Evolutionary conservation across 768 basidiomycete species (phyloP).

Genomic region (Mycena rebaudengoi): DNA sequence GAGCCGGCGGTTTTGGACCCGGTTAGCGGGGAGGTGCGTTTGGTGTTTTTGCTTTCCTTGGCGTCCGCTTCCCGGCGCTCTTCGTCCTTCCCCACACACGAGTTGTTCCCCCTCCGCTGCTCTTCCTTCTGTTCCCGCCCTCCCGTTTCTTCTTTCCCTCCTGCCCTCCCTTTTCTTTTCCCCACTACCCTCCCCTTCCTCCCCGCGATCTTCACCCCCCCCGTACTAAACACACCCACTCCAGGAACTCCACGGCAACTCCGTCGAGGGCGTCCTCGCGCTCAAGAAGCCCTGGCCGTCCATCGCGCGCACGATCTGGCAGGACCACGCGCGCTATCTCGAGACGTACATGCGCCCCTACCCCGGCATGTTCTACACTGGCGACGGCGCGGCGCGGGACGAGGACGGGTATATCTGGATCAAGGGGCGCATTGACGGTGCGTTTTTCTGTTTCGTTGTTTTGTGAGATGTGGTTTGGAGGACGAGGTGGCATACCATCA

Average conservation of each 20-base stretch:
- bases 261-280: slow-evolving; percentile 90
- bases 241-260: slow-evolving; percentile 78
- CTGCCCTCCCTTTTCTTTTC: neutral
- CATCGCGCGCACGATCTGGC: slow-evolving; percentile 91
- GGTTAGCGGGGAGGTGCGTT: slow-evolving; percentile 67
- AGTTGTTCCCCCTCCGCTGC: neutral
- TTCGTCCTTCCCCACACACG: neutral
- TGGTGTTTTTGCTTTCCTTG: neutral
- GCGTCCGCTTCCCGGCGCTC: neutral
- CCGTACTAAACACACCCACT: no score
- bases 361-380: slow-evolving; percentile 95
- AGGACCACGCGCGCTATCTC: slow-evolving; percentile 86
- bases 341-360: slow-evolving; percentile 76
- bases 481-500: no score
- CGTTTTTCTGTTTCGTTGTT: slow-evolving; percentile 31
- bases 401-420: slow-evolving; percentile 99
- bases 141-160: neutral
- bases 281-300: slow-evolving; percentile 93
- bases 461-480: no score
- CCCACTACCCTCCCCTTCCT: neutral
- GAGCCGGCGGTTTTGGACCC: slow-evolving; percentile 90
- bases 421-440: slow-evolving; percentile 93
- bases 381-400: slow-evolving; percentile 95
- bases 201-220: neutral
- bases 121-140: no score